Evolutionary conservation across 495 filamentous ascomycete genomes (phyloP), one percentile per base, ranked within the genome.

Genomic region (Lepidopterella palustris): DNA sequence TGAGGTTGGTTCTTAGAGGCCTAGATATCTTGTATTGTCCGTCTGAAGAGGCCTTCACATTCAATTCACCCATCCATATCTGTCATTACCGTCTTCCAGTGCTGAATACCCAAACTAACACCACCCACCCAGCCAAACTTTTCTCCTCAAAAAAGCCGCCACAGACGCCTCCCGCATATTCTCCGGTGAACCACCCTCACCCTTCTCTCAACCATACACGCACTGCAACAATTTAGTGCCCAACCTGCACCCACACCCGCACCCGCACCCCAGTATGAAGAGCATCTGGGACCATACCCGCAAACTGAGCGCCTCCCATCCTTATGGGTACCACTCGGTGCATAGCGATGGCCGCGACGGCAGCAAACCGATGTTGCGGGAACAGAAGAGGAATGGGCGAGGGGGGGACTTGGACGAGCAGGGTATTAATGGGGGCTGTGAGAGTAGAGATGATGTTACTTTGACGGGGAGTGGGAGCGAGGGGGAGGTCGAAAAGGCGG

Each of bases 91-190:
- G 45, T 27, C 21, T 25, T 15, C 11, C 45, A 25, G 26, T 45
- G 3, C 15, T 21, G 13, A 24, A 20, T 49, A 11, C 47, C 25
- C 3, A 23, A 24, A 45, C 23, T 42, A 39, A 45, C 42, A 59
- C 54, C 40, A 29, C 27, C 24, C 26, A n/a, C 21, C 8, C 50
- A 70, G 69, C 51, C 62, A 67, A 56, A 35, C 40, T 21, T 64
- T 62, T 26, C 59, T 72, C 57, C 69, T 65, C 57, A 61, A 68
- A 51, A 71, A 71, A 63, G 69, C 67, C 42, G 56, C 58, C 40
- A n/a, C 59, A 24, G 67, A 72, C 55, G 70, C 64, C 40, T 21
- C 45, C 26, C 55, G 27, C 29, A 24, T 61, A 10, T 51, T 61
- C 23, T 10, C 39, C 61, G n/a, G 2, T 9, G 15, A 15, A 27